phyloP scores from a whole-genome alignment of 495 filamentous ascomycete genomes.

The Barbatosphaeria neglecta region DNA sequence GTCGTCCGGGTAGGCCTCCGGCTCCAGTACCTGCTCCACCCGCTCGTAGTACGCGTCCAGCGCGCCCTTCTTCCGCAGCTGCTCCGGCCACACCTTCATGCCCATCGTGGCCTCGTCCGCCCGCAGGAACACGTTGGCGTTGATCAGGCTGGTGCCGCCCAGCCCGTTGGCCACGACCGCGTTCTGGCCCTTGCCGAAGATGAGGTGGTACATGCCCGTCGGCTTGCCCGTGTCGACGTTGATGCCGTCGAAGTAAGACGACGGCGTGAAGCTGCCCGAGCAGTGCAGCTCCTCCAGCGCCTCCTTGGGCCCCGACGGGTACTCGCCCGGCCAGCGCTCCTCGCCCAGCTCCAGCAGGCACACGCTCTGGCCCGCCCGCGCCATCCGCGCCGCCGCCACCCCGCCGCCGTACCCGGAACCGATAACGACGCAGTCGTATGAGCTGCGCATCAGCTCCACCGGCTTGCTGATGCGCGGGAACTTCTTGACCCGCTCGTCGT shows the following conservation, averaged over 20 bases:
- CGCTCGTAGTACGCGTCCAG: slow-evolving; percentile 45
- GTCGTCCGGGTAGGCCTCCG: slow-evolving; percentile 43
- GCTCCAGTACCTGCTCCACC: slow-evolving; percentile 46
- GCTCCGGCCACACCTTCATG: slow-evolving; percentile 47
- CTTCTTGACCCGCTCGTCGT: slow-evolving; percentile 21
- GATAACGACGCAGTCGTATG: slow-evolving; percentile 56
- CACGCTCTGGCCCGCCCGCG: slow-evolving; percentile 47
- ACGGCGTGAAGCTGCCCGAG: slow-evolving; percentile 44
- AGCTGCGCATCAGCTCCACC: slow-evolving; percentile 40
- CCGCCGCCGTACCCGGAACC: slow-evolving; percentile 59
- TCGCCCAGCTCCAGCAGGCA: slow-evolving; percentile 51
- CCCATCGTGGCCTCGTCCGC: slow-evolving; percentile 42
- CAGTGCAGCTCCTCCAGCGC: slow-evolving; percentile 34
- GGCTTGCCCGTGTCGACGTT: slow-evolving; percentile 37
- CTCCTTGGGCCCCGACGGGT: slow-evolving; percentile 36
- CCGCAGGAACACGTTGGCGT: slow-evolving; percentile 55
- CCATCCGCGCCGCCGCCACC: slow-evolving; percentile 54
- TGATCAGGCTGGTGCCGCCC: slow-evolving; percentile 53
- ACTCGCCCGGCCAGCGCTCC: slow-evolving; percentile 57
- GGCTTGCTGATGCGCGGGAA: slow-evolving; percentile 46
- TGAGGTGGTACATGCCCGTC: slow-evolving; percentile 52
- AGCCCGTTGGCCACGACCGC: slow-evolving; percentile 54
- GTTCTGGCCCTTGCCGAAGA: slow-evolving; percentile 55
- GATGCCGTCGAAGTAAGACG: slow-evolving; percentile 20
- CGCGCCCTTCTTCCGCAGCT: slow-evolving; percentile 36